Percentiles rank a stretch among this genome's conserved stretches.
These are phyloP conservation scores for Salix arbutifolia DNA, from an alignment of 345 rosid genomes.

Conservation along the genomic window DNA sequence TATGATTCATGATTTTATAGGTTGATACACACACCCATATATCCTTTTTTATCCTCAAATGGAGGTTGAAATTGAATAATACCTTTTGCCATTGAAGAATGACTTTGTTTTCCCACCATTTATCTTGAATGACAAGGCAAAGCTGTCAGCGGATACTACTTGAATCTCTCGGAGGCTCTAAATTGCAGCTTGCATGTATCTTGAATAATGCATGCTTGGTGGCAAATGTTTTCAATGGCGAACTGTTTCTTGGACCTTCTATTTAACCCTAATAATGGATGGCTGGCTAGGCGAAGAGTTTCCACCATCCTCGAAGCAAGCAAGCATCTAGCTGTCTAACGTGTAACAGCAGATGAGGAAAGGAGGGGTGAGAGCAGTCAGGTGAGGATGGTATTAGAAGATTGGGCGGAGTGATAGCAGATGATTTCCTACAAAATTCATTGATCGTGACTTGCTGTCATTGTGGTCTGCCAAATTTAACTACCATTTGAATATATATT, in stretches of 20 bases:
- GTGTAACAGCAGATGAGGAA: too few relatives aligned
- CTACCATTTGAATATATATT: too few relatives aligned
- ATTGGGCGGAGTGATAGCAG: too few relatives aligned
- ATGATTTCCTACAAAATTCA: too few relatives aligned
- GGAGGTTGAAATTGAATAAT: background rate
- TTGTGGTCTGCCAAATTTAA: too few relatives aligned
- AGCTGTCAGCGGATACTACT: background rate
- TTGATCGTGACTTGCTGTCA: too few relatives aligned
- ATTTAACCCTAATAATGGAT: too few relatives aligned
- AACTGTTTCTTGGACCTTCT: too few relatives aligned
- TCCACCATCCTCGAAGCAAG: background rate
- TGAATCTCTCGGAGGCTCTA: background rate
- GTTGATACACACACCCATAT: conserved; percentile 15
- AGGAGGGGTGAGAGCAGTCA: too few relatives aligned
- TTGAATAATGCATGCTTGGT: background rate
- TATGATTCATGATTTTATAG: conserved; percentile 52
- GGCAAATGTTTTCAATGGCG: background rate
- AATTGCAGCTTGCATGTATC: background rate
- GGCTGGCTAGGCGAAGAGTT: too few relatives aligned
- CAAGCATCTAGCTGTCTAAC: background rate
- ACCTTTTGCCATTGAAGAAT: background rate
- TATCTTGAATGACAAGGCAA: background rate
- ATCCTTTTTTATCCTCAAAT: background rate
- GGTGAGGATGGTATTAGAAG: too few relatives aligned
- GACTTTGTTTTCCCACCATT: background rate